Conservation (phyloP, 495 filamentous ascomycete species). For the Podospora australis region DNA sequence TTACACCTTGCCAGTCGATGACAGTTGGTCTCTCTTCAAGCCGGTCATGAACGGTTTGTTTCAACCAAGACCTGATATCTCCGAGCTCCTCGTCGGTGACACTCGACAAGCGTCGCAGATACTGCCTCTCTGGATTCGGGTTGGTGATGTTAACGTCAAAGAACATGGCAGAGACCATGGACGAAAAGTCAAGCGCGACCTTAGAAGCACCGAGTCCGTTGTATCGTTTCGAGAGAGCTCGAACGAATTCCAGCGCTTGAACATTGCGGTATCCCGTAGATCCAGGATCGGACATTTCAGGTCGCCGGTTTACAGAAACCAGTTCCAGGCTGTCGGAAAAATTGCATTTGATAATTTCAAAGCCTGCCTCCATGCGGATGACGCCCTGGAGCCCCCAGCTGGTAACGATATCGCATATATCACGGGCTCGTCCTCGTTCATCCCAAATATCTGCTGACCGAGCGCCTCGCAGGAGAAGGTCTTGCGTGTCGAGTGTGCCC, state of each 20-base stretch:
- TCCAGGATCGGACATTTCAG: not conserved
- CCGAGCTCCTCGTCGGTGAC: slow-evolving; percentile 31
- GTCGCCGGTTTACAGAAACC: slow-evolving; percentile 11
- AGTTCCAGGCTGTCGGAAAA: slow-evolving; percentile 35
- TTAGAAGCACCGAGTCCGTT: slow-evolving; percentile 49
- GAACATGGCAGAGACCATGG: slow-evolving; percentile 53
- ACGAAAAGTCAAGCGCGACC: slow-evolving; percentile 52
- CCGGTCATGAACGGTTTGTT: slow-evolving; percentile 27
- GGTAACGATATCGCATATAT: slow-evolving; percentile 44
- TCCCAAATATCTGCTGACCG: not conserved
- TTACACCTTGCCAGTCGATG: slow-evolving; percentile 55
- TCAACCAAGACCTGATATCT: slow-evolving; percentile 38
- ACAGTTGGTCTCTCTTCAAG: slow-evolving; percentile 9
- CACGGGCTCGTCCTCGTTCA: slow-evolving; percentile 41
- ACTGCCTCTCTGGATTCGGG: slow-evolving; percentile 25
- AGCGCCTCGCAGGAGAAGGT: slow-evolving; percentile 40
- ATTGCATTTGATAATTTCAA: slow-evolving; percentile 63
- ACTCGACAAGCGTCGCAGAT: slow-evolving; percentile 43
- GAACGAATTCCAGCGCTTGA: slow-evolving; percentile 25
- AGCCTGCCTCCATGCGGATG: slow-evolving; percentile 62
- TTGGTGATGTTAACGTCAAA: slow-evolving; percentile 52
- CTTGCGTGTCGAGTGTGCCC: slow-evolving; percentile 57
- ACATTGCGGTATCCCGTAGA: not conserved
- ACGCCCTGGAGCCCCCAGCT: slow-evolving; percentile 54
- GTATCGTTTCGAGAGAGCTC: slow-evolving; percentile 51